Evolutionary conservation across 164 flowering plant species (phyloP).

Genomic region (Magnolia officinalis): DNA sequence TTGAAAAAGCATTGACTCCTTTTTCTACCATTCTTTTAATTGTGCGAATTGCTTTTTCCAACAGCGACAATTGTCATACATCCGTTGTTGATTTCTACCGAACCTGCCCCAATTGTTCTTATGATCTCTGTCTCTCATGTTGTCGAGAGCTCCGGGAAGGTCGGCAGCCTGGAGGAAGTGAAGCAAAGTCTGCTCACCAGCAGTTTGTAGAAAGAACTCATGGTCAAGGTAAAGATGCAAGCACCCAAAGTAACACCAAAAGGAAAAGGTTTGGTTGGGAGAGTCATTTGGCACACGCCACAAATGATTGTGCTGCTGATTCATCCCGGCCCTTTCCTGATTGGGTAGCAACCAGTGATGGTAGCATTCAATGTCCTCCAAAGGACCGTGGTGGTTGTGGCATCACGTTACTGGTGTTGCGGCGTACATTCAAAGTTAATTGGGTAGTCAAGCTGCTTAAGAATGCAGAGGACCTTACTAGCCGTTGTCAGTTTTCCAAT

Average conservation of each 20-base stretch:
- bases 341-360: conserved; percentile 46
- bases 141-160: conserved; percentile 61
- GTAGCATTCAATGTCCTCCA: conserved; percentile 69
- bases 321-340: conserved; percentile 19
- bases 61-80: conserved; percentile 71
- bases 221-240: conserved; percentile 18
- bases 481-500: conserved; percentile 22
- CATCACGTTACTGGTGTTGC: conserved; percentile 32
- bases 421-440: conserved; percentile 43
- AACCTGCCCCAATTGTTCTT: conserved; percentile 72
- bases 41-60: conserved; percentile 2
- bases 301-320: neutral
- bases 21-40: neutral
- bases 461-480: conserved; percentile 44
- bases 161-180: conserved; percentile 32
- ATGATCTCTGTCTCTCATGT: conserved; percentile 74
- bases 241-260: conserved; percentile 3
- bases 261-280: conserved; percentile 24
- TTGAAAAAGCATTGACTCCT: neutral
- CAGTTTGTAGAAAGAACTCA: conserved; percentile 16
- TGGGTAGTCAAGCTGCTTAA: conserved; percentile 42
- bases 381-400: conserved; percentile 72
- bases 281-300: conserved; percentile 12
- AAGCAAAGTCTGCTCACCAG: conserved; percentile 25
- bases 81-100: conserved; percentile 69